Base-by-base conservation (phyloP, 2,329 filamentous ascomycete species). In the Fusarium irregulare region DNA sequence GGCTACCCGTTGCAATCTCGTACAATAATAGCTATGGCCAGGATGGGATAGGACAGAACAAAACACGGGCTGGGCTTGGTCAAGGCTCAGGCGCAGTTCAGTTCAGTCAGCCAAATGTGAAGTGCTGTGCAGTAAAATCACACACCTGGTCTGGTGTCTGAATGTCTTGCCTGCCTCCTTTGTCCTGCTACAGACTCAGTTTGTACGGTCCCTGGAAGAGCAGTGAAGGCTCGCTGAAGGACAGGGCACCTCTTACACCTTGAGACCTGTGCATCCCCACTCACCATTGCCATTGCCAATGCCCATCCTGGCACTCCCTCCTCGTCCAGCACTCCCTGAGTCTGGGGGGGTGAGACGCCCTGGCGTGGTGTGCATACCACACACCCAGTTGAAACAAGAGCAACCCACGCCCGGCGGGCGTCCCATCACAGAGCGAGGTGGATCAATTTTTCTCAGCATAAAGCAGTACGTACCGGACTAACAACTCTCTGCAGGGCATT, bases 401-500 rank as follows among this genome's bases (percentile, higher is more conserved):
- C 54, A 60, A 63, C 59, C 49, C 64, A 70, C 70, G 60, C 70
- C 69, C 25, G 57, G 40, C 58, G 63, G 64, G 62, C 62, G 59
- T 66, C 65, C 60, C 64, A 73, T 47, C 56, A 57, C 49, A 61
- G 55, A 49, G 45, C 58, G 60, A 68, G 40, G 55, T 64, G 68
- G 59, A 50, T 34, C 55, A 66, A 30, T 21, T 50, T 55, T 65
- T 68, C 54, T 45, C 47, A 68, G 45, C 46, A 56, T 34, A 28
- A 27, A 49, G 55, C 34, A 58, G 58, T 70, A 75, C 70, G 73
- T 71, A 70, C 66, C 55, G 30, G 55, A 54, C 64, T 75, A 75
- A 57, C 58, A 73, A 72, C 67, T 61, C 67, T 66, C 73, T 77
- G 75, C 75, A 77, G 75, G 75, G 75, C 73, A 77, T 77, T 53